Percentiles rank a stretch among this genome's conserved stretches.
These are phyloP conservation scores for Puccinia coronata DNA, from an alignment of 1,284 basidiomycete species.

Conservation along the genomic window DNA sequence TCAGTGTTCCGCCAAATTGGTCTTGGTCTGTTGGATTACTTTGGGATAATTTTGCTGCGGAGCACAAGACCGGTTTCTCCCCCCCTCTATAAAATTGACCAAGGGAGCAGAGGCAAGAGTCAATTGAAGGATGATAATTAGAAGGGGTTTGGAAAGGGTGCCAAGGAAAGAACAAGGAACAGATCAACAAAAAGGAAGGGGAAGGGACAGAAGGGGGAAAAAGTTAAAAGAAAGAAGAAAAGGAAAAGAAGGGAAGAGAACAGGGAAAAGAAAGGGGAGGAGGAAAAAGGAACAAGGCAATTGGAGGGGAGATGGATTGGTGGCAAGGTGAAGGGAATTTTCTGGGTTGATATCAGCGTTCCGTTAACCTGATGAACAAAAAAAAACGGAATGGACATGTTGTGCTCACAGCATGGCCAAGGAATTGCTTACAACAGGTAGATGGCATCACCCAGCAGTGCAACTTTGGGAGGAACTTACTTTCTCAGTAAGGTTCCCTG, in stretches of 20 bases:
- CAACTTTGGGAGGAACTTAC: neutral
- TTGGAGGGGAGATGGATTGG: too few relatives aligned
- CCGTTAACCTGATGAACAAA: too few relatives aligned
- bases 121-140: neutral
- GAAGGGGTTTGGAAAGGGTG: too few relatives aligned
- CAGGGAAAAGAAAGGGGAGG: too few relatives aligned
- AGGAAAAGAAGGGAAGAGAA: too few relatives aligned
- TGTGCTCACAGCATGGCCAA: neutral
- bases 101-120: too few relatives aligned
- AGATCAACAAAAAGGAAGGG: neutral
- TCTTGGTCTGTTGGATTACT: slow-evolving; percentile 47
- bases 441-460: neutral
- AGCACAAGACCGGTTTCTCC: slow-evolving; percentile 12
- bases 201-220: neutral
- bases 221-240: too few relatives aligned
- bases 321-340: too few relatives aligned
- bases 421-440: neutral
- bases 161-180: neutral
- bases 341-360: too few relatives aligned
- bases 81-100: neutral
- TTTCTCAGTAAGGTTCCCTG: neutral
- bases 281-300: too few relatives aligned
- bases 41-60: slow-evolving; percentile 35
- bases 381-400: too few relatives aligned
- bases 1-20: slow-evolving; percentile 49